phyloP scores from a whole-genome alignment of 2,329 filamentous ascomycete genomes.

The Myriosclerotinia duriaeana region DNA sequence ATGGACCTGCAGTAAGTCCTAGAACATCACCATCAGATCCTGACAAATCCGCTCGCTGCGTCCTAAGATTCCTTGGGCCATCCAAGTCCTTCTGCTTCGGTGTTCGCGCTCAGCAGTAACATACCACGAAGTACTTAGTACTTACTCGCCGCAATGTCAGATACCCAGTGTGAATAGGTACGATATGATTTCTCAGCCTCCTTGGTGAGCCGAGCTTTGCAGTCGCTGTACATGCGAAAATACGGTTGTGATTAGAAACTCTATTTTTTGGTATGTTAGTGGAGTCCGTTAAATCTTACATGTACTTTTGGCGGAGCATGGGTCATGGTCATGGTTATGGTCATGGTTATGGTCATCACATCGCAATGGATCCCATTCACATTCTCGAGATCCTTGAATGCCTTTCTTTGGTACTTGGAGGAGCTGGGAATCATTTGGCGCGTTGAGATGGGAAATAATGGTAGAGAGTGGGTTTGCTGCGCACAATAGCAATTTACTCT shows the following conservation, averaged over 20 bases:
- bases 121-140: background rate
- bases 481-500: background rate
- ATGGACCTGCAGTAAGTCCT: background rate
- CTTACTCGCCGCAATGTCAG: slow-evolving; percentile 2
- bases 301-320: slow-evolving; percentile 11
- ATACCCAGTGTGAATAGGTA: background rate
- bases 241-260: background rate
- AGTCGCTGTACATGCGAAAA: background rate
- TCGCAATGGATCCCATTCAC: background rate
- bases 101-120: background rate
- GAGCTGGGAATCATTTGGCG: background rate
- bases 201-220: background rate
- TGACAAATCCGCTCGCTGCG: slow-evolving; percentile 15
- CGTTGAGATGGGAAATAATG: background rate
- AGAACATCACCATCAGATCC: background rate
- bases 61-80: background rate
- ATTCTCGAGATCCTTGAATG: slow-evolving; percentile 6
- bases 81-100: background rate
- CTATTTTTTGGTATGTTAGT: slow-evolving; percentile 10
- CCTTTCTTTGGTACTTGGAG: slow-evolving; percentile 1
- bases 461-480: background rate
- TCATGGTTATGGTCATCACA: slow-evolving; percentile 8
- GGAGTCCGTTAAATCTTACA: slow-evolving; percentile 8
- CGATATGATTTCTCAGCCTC: slow-evolving; percentile 7
- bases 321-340: background rate